phyloP scores from a whole-genome alignment of 2,329 filamentous ascomycete genomes.

The Hymenoscyphus fructigenus region DNA sequence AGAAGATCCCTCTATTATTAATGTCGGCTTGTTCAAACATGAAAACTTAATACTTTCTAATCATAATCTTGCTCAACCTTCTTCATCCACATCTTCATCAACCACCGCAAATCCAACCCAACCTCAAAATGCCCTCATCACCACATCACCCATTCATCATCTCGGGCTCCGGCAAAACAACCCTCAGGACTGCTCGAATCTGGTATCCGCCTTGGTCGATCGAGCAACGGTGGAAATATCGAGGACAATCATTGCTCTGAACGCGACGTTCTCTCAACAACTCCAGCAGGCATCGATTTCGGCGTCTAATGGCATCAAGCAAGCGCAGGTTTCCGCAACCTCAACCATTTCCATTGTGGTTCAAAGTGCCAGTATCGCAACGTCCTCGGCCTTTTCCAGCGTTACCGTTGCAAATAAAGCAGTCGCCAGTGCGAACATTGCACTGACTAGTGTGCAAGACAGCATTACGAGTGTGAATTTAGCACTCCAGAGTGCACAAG shows the following conservation, averaged over 20 bases:
- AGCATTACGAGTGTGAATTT: not conserved
- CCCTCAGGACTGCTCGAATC: constrained; percentile 20
- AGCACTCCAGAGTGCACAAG: not conserved
- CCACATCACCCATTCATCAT: constrained; percentile 10
- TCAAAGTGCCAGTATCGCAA: constrained; percentile 18
- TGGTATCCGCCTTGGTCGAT: constrained; percentile 24
- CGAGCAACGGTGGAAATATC: constrained; percentile 25
- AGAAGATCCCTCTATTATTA: constrained; percentile 13
- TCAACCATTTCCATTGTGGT: constrained; percentile 14
- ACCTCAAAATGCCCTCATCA: constrained; percentile 17
- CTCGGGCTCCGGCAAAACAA: constrained; percentile 24
- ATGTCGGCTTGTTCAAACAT: constrained; percentile 7
- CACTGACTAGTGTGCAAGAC: constrained; percentile 15
- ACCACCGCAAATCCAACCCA: constrained; percentile 1
- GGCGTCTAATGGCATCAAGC: constrained; percentile 19
- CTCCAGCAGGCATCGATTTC: constrained; percentile 20
- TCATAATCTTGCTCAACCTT: constrained; percentile 14
- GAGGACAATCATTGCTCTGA: constrained; percentile 24
- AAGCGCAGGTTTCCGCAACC: constrained; percentile 18
- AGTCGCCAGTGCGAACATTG: constrained; percentile 15
- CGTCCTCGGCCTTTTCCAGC: constrained; percentile 20
- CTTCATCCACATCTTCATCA: constrained; percentile 2
- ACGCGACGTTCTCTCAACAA: constrained; percentile 26
- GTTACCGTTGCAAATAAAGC: constrained; percentile 17
- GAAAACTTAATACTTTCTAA: constrained; percentile 14